Conservation (phyloP, 2,329 filamentous ascomycete species). For the Trichoderma pleuroti region DNA sequence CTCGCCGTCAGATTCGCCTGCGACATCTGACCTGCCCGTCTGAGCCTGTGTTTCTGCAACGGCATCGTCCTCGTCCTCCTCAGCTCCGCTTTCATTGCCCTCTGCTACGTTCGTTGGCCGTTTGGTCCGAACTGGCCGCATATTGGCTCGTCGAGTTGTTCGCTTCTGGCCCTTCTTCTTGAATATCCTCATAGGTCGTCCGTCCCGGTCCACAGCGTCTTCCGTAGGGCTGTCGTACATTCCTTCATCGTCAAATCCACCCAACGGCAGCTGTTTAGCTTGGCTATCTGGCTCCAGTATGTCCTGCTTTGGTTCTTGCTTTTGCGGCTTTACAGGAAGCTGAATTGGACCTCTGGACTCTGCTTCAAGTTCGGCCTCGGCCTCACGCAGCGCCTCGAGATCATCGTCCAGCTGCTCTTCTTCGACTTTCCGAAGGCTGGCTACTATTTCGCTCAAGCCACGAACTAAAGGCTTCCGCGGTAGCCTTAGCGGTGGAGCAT, state of each 20-base stretch:
- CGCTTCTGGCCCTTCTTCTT: slow-evolving; percentile 85
- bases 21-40: slow-evolving; percentile 13
- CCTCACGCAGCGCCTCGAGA: slow-evolving; percentile 67
- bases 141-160: slow-evolving; percentile 67
- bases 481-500: slow-evolving; percentile 48
- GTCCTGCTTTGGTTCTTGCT: slow-evolving; percentile 30
- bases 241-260: slow-evolving; percentile 62
- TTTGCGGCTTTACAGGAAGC: slow-evolving; percentile 24
- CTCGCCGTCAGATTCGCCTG: slow-evolving; percentile 20
- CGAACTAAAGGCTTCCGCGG: slow-evolving; percentile 62
- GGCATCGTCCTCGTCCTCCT: slow-evolving; percentile 34
- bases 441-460: slow-evolving; percentile 71
- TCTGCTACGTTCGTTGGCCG: slow-evolving; percentile 38
- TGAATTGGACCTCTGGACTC: slow-evolving; percentile 21
- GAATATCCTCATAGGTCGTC: slow-evolving; percentile 59
- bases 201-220: slow-evolving; percentile 49
- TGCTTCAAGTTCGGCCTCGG: slow-evolving; percentile 62
- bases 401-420: slow-evolving; percentile 70
- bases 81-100: slow-evolving; percentile 27
- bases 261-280: slow-evolving; percentile 44
- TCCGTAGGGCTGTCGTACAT: slow-evolving; percentile 54
- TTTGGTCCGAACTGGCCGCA: slow-evolving; percentile 51
- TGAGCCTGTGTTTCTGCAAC: slow-evolving; percentile 30
- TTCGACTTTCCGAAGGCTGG: slow-evolving; percentile 65
- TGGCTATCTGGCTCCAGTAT: slow-evolving; percentile 46